Evolutionary conservation across 1,284 basidiomycete species (phyloP).

Genomic region (Inonotus obliquus): DNA sequence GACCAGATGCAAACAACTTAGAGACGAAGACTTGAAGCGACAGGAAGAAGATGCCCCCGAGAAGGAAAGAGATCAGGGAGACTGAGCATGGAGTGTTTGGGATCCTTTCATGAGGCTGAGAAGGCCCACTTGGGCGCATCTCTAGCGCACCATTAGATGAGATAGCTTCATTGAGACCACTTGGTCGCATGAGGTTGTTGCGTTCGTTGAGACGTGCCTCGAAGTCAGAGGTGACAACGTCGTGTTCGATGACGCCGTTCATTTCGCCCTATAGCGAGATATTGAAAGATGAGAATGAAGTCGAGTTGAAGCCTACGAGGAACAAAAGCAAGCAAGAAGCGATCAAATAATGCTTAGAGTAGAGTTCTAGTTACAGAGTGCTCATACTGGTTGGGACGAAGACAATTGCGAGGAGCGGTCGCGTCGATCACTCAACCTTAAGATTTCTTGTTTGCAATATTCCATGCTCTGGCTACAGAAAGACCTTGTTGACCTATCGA

Average conservation of each 20-base stretch:
- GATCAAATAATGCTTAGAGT: background rate
- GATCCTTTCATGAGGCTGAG: conserved; percentile 52
- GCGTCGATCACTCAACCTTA: background rate
- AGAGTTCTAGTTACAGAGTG: background rate
- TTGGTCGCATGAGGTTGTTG: conserved; percentile 21
- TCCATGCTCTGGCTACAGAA: conserved; percentile 1
- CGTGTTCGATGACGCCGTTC: background rate
- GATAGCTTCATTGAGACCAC: background rate
- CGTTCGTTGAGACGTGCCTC: conserved; percentile 46
- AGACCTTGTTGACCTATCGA: no score
- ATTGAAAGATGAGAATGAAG: background rate
- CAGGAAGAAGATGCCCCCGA: conserved; percentile 60
- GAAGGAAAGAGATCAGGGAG: conserved; percentile 67
- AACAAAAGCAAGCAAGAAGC: background rate
- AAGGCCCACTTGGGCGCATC: conserved; percentile 41
- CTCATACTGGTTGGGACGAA: background rate
- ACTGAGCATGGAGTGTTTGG: conserved; percentile 81
- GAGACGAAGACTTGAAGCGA: conserved; percentile 46
- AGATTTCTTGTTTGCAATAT: background rate
- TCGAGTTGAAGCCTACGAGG: background rate
- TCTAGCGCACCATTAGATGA: conserved; percentile 39
- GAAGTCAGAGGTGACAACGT: conserved; percentile 25
- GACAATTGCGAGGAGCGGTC: background rate
- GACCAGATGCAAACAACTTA: conserved; percentile 34
- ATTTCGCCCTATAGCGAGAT: background rate